phyloP scores from a whole-genome alignment of 2,329 filamentous ascomycete genomes.

The Trichoderma citrinoviride region DNA sequence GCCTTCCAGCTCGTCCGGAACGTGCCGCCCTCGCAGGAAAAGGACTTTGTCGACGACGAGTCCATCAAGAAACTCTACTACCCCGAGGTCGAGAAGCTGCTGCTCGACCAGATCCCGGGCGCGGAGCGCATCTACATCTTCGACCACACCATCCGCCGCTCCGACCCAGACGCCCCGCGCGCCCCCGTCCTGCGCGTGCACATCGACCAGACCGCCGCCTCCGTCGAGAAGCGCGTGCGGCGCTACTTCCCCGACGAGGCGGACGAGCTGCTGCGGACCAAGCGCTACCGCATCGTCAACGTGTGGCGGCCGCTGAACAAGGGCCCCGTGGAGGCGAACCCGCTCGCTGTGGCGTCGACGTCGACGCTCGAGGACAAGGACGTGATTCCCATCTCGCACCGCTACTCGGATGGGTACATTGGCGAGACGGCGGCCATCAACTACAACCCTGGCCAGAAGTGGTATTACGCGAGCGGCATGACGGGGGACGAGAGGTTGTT shows the following conservation, averaged over 20 bases:
- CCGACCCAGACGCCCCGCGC: slow-evolving; percentile 56
- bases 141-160: slow-evolving; percentile 83
- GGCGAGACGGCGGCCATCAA: slow-evolving; percentile 73
- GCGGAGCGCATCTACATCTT: slow-evolving; percentile 69
- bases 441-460: slow-evolving; percentile 61
- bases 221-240: slow-evolving; percentile 64
- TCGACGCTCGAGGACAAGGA: slow-evolving; percentile 59
- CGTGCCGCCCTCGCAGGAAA: slow-evolving; percentile 48
- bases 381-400: slow-evolving; percentile 69
- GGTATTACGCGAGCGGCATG: slow-evolving; percentile 82
- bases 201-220: slow-evolving; percentile 74
- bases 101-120: slow-evolving; percentile 66
- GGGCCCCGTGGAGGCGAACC: slow-evolving; percentile 61
- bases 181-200: slow-evolving; percentile 71
- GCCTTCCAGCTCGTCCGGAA: slow-evolving; percentile 67
- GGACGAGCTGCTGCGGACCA: slow-evolving; percentile 58
- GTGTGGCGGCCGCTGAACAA: slow-evolving; percentile 71
- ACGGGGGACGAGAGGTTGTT: slow-evolving; percentile 67
- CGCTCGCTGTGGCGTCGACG: slow-evolving; percentile 67
- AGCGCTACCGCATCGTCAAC: slow-evolving; percentile 78
- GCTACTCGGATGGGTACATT: slow-evolving; percentile 61
- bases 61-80: slow-evolving; percentile 75
- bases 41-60: slow-evolving; percentile 64
- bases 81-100: slow-evolving; percentile 72
- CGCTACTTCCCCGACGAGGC: slow-evolving; percentile 69